Base-by-base conservation (phyloP, 805 yeast genomes). In the Candida palmyrensis region DNA sequence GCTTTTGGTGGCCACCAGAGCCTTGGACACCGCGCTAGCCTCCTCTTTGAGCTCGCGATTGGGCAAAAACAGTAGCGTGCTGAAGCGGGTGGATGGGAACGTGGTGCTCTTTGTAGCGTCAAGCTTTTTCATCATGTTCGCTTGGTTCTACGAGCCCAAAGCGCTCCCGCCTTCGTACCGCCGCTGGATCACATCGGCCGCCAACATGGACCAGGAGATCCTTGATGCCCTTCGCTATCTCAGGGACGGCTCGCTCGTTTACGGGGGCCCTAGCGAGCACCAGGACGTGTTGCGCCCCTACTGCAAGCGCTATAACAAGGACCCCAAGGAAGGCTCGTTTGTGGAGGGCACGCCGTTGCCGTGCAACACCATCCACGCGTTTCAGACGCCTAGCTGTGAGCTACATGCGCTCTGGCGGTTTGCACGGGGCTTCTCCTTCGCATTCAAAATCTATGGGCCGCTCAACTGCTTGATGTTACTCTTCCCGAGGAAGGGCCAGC, bases 371-470 rank as follows among this genome's bases (percentile, higher is more conserved):
- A 63, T 68, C 4, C 76, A 70, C 46, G 62, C 61, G 2, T 64
- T 60, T 46, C 34, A 43, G 30, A 51, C 65, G 10, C 36, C 45
- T 3, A 66, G 45, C 43, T 70, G 76, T 44, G 75, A 70, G 39
- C 25, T 63, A 11, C 72, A 70, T 47, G 74, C 73, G 3, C 45
- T 67, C 19, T 68, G 68, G 66, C 40, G 75, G 27, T 65, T 67
- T 36, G 43, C 31, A 34, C 47, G 71, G 31, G 73, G 74, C 2
- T 63, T 70, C 40, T 37, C 35, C 29, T 59, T 61, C 38, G 68
- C 74, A 2, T 30, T 65, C 38, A 49, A 54, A 30, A 45, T 70
- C 10, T 70, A 70, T 47, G 56, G 66, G 2, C 67, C 71, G 1
- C 35, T 71, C 17, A 71, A 70, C 41, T 29, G 54, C 5, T 45